Evolutionary conservation across 164 flowering plant genomes (phyloP).

Genomic region (Vitis amurensis): DNA sequence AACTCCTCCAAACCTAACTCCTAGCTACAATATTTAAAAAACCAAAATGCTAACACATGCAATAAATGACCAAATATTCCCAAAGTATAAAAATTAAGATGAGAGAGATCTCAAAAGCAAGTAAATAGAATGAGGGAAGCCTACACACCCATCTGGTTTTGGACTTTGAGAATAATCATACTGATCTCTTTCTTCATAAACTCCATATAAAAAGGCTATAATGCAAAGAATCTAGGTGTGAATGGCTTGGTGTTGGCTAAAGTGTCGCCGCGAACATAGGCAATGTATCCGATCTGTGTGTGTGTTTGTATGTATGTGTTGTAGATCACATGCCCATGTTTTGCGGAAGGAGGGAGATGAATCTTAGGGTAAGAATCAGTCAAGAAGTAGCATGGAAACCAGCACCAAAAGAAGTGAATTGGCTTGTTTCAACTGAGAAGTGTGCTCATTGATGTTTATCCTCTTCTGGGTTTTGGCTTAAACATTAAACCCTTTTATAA

Average conservation of each 20-base stretch:
- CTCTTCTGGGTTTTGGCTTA: too few species aligned
- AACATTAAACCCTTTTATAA: background rate
- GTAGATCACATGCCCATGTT: slow-evolving; percentile 15
- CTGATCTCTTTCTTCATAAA: background rate
- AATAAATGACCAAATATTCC: too few species aligned
- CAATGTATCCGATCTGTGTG: slow-evolving; percentile 17
- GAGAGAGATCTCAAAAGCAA: too few species aligned
- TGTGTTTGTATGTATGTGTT: slow-evolving; percentile 2
- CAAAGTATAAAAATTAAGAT: too few species aligned
- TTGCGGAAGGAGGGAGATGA: background rate
- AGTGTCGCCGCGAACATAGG: slow-evolving; percentile 27
- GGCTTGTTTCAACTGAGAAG: too few species aligned
- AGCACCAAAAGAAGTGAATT: background rate
- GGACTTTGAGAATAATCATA: too few species aligned
- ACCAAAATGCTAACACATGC: too few species aligned
- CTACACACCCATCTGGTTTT: too few species aligned
- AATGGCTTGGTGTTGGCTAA: slow-evolving; percentile 13
- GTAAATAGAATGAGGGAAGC: too few species aligned
- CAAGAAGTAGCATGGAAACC: background rate
- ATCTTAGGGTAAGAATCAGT: background rate
- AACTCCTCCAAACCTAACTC: too few species aligned
- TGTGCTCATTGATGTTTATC: too few species aligned
- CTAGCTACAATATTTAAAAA: too few species aligned
- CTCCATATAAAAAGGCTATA: slow-evolving; percentile 2
- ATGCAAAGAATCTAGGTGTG: background rate